A percentile compares a stretch with the other conserved stretches of the same genome.
Evolutionary conservation across 768 basidiomycete species (phyloP).

Genomic region (Sporobolomyces roseus): DNA sequence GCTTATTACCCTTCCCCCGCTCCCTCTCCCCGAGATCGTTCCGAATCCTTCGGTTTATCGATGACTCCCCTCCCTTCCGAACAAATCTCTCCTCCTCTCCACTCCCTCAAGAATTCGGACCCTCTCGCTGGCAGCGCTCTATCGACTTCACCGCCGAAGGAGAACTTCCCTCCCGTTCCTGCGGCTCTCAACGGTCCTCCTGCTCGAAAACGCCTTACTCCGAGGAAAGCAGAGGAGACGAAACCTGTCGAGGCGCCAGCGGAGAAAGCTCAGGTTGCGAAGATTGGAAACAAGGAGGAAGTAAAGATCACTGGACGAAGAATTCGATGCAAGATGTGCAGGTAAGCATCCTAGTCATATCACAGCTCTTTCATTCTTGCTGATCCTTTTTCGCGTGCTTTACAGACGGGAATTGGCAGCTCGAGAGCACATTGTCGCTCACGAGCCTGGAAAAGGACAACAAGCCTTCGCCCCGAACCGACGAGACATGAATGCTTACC

Average conservation of each 20-base stretch:
- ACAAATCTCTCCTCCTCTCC: constrained; percentile 19
- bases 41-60: constrained; percentile 23
- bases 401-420: constrained; percentile 44
- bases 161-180: not conserved
- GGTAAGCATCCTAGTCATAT: too few species aligned
- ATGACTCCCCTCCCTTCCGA: constrained; percentile 37
- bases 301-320: constrained; percentile 32
- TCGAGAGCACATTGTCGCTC: constrained; percentile 45
- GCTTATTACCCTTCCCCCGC: constrained; percentile 46
- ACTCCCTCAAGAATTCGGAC: not conserved
- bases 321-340: constrained; percentile 43
- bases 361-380: too few species aligned
- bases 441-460: constrained; percentile 45
- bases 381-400: not conserved
- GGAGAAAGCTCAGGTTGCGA: constrained; percentile 24
- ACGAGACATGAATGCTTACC: constrained; percentile 44
- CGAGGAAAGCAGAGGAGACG: constrained; percentile 26
- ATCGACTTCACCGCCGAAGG: constrained; percentile 3
- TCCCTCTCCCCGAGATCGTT: constrained; percentile 25
- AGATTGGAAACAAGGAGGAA: constrained; percentile 39
- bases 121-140: not conserved
- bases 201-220: constrained; percentile 28
- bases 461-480: constrained; percentile 44
- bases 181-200: too few species aligned
- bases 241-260: constrained; percentile 1